phyloP scores from a whole-genome alignment of 2,329 filamentous ascomycete genomes.

The Pyrenochaeta sp. region DNA sequence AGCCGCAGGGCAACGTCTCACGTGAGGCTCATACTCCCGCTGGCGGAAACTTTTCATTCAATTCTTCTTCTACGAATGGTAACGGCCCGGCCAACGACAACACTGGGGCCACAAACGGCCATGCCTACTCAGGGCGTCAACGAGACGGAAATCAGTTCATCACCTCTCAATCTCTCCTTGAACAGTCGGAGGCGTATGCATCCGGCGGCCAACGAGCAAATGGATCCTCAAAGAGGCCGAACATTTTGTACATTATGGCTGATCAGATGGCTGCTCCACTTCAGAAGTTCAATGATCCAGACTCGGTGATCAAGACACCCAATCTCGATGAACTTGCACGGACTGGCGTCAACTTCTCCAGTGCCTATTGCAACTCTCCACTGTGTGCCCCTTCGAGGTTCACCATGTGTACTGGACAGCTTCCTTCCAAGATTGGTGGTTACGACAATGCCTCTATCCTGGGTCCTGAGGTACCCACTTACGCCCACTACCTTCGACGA shows the following conservation, averaged over 20 bases:
- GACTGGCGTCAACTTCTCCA: conserved; percentile 87
- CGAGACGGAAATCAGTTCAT: conserved; percentile 31
- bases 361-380: conserved; percentile 92
- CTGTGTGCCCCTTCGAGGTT: conserved; percentile 92
- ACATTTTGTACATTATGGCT: conserved; percentile 94
- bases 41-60: conserved; percentile 24
- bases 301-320: conserved; percentile 90
- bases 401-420: conserved; percentile 90
- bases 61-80: conserved; percentile 20
- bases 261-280: conserved; percentile 92
- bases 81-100: conserved; percentile 23
- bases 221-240: conserved; percentile 61
- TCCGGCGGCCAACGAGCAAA: conserved; percentile 19
- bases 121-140: conserved; percentile 19
- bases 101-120: conserved; percentile 18
- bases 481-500: conserved; percentile 86
- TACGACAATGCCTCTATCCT: conserved; percentile 93
- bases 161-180: conserved; percentile 37
- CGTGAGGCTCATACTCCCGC: conserved; percentile 34
- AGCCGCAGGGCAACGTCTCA: conserved; percentile 23
- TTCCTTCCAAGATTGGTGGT: conserved; percentile 89
- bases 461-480: conserved; percentile 84
- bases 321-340: conserved; percentile 85
- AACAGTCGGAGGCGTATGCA: conserved; percentile 36
- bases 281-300: conserved; percentile 88